phyloP scores from a whole-genome alignment of 2,329 filamentous ascomycete species.

The Penicillium verrucosum region DNA sequence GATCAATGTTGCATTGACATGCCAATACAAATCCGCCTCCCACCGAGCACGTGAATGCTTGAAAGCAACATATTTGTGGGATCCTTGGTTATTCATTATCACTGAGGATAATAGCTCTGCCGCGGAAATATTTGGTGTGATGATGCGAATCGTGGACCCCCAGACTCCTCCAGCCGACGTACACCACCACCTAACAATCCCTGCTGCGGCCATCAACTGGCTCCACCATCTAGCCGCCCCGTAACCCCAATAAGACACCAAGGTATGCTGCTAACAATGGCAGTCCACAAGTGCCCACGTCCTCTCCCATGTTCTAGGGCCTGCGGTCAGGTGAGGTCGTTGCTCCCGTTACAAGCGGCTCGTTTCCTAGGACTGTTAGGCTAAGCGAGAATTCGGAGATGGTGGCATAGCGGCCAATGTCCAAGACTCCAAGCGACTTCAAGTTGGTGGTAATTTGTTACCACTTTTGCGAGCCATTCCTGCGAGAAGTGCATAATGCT shows the following conservation, averaged over 20 bases:
- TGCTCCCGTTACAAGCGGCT: slow-evolving; percentile 30
- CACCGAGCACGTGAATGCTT: slow-evolving; percentile 6
- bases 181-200: slow-evolving; percentile 29
- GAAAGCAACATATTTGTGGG: slow-evolving; percentile 34
- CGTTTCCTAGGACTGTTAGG: slow-evolving; percentile 19
- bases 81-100: slow-evolving; percentile 31
- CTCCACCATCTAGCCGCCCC: slow-evolving; percentile 36
- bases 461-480: slow-evolving; percentile 18
- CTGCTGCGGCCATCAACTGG: slow-evolving; percentile 25
- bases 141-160: slow-evolving; percentile 37
- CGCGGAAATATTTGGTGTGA: slow-evolving; percentile 32
- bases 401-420: slow-evolving; percentile 23
- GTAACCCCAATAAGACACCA: slow-evolving; percentile 32
- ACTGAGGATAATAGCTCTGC: slow-evolving; percentile 27
- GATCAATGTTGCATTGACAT: neutral
- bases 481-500: slow-evolving; percentile 25
- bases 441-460: slow-evolving; percentile 9
- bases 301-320: slow-evolving; percentile 20
- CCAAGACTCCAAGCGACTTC: slow-evolving; percentile 7
- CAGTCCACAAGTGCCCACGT: slow-evolving; percentile 29
- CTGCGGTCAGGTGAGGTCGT: slow-evolving; percentile 31
- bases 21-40: slow-evolving; percentile 6
- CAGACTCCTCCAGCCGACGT: slow-evolving; percentile 37
- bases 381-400: slow-evolving; percentile 27
- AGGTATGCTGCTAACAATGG: slow-evolving; percentile 24